Base-by-base conservation (phyloP, 139 green algal species). In the Micromonas pusilla region DNA sequence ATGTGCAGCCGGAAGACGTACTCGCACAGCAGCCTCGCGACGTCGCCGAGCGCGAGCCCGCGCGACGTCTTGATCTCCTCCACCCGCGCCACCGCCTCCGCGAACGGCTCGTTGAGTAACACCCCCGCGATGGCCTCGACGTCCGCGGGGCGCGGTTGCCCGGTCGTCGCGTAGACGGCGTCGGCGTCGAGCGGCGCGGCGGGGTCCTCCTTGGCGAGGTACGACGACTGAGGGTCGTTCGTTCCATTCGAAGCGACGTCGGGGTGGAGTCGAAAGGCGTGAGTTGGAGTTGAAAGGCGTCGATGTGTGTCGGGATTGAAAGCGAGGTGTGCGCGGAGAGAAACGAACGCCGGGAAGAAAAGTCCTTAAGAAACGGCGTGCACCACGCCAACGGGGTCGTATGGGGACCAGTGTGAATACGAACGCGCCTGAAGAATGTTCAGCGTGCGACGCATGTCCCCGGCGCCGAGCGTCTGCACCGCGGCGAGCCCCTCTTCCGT, bases 351-450 rank as follows among this genome's bases (percentile, higher is more conserved):
- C n/a, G n/a, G n/a, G n/a, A n/a, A n/a, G n/a, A n/a, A n/a, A n/a
- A n/a, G n/a, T n/a, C n/a, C n/a, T n/a, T n/a, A n/a, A n/a, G n/a
- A n/a, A n/a, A n/a, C n/a, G n/a, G n/a, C n/a, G n/a, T n/a, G n/a
- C n/a, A n/a, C n/a, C n/a, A n/a, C n/a, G n/a, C n/a, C n/a, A n/a
- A n/a, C n/a, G n/a, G n/a, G n/a, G n/a, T n/a, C n/a, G n/a, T n/a
- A n/a, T n/a, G n/a, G n/a, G n/a, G n/a, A n/a, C n/a, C n/a, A n/a
- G n/a, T n/a, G n/a, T n/a, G n/a, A n/a, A n/a, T n/a, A n/a, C n/a
- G n/a, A n/a, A n/a, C n/a, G n/a, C n/a, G n/a, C 28, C 34, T 96
- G 92, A 63, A 99, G 83, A 63, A 98, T 94, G 89, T 99, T 99
- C 74, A 99, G 92, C 0, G 90, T 91, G 3, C 90, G 85, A 25